phyloP scores from a whole-genome alignment of 2,329 filamentous ascomycete species.

The Penicillium palitans region DNA sequence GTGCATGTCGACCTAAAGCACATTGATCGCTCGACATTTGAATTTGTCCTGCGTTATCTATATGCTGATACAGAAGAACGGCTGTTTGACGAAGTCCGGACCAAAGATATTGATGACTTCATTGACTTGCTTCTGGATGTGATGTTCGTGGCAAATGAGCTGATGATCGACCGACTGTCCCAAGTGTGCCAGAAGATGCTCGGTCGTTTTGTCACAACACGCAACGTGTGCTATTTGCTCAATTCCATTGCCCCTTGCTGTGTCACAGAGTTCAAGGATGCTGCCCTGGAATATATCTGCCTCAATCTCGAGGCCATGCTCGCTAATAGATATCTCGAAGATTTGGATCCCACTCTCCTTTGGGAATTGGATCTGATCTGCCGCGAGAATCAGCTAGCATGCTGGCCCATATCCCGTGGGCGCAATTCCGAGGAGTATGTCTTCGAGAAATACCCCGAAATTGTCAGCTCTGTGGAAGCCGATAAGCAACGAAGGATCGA shows the following conservation, averaged over 20 bases:
- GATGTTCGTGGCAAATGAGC: conserved; percentile 83
- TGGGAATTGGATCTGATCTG: conserved; percentile 77
- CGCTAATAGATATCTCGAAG: conserved; percentile 81
- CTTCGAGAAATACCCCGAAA: conserved; percentile 48
- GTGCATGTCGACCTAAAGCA: conserved; percentile 81
- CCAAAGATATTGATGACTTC: conserved; percentile 74
- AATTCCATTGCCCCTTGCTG: conserved; percentile 84
- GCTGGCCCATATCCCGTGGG: conserved; percentile 74
- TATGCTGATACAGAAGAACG: conserved; percentile 81
- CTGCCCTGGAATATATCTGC: conserved; percentile 85
- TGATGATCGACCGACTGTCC: conserved; percentile 90
- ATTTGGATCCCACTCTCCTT: conserved; percentile 81
- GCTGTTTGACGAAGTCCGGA: conserved; percentile 75
- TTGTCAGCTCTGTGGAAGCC: conserved; percentile 41
- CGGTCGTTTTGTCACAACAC: conserved; percentile 77
- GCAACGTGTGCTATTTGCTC: conserved; percentile 81
- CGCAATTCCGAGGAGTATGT: conserved; percentile 63
- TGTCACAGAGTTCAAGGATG: conserved; percentile 81
- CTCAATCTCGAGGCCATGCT: conserved; percentile 89
- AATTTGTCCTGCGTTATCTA: conserved; percentile 74
- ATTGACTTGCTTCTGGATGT: conserved; percentile 89
- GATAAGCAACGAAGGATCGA: conserved; percentile 66
- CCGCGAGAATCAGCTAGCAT: conserved; percentile 76
- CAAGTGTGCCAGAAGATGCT: conserved; percentile 85
- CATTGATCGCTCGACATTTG: conserved; percentile 70